Evolutionary conservation across 2,329 filamentous ascomycete species (phyloP).

Genomic region (Sporothrix mexicana): DNA sequence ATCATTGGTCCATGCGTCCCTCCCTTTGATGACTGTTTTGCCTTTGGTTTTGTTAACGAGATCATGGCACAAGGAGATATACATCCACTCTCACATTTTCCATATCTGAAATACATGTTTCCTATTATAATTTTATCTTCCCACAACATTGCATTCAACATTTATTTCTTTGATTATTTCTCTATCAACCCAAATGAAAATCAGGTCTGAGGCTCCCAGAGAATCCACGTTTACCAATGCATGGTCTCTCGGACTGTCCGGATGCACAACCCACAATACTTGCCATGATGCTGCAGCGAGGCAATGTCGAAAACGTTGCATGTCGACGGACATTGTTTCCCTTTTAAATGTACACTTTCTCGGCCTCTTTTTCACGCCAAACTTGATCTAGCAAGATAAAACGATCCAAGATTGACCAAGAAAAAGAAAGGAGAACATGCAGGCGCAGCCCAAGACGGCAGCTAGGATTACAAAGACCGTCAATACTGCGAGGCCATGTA

Average conservation of each 20-base stretch:
- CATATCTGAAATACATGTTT: no score
- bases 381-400: slow-evolving; percentile 2
- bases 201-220: no score
- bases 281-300: neutral
- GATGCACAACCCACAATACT: neutral
- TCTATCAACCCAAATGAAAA: no score
- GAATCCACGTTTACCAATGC: neutral
- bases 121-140: no score
- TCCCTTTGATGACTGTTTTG: no score
- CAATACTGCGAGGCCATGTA: neutral
- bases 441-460: neutral
- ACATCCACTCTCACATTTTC: no score
- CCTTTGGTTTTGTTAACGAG: no score
- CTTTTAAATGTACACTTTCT: neutral
- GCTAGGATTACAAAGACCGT: neutral
- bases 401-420: neutral
- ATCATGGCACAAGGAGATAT: no score
- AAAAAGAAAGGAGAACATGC: neutral
- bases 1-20: no score
- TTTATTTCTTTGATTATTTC: no score
- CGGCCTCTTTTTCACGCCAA: neutral
- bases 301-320: neutral
- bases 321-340: neutral
- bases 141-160: no score
- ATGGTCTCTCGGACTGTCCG: neutral